Conservation (phyloP, 2,329 filamentous ascomycete species). For the Calonectria pseudoreteaudii region DNA sequence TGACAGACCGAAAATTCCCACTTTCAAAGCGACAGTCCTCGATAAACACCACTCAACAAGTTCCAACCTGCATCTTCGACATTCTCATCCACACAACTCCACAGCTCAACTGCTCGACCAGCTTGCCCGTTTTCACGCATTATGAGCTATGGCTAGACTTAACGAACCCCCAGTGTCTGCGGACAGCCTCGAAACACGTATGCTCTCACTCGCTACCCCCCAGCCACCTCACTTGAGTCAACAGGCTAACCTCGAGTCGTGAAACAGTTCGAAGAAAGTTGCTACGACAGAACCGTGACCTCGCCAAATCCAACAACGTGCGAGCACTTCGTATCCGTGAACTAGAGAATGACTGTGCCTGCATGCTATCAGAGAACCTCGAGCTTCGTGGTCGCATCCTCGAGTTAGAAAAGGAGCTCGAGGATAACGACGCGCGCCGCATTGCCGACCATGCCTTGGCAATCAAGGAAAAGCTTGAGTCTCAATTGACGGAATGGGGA, state of each 20-base stretch:
- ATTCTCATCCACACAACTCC: conserved; percentile 28
- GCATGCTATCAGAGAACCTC: conserved; percentile 83
- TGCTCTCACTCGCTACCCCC: conserved; percentile 49
- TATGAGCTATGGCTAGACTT: conserved; percentile 79
- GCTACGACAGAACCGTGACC: conserved; percentile 85
- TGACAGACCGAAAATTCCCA: conserved; percentile 44
- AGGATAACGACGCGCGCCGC: conserved; percentile 68
- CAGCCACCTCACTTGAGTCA: conserved; percentile 11
- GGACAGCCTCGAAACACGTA: conserved; percentile 79
- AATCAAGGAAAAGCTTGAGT: conserved; percentile 78
- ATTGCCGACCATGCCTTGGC: conserved; percentile 74
- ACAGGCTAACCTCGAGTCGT: conserved; percentile 33
- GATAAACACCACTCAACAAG: conserved; percentile 35
- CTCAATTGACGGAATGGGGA: conserved; percentile 78
- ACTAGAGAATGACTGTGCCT: conserved; percentile 80
- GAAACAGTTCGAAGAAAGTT: conserved; percentile 79
- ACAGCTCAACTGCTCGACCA: conserved; percentile 24
- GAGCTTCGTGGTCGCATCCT: conserved; percentile 77
- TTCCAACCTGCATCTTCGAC: conserved; percentile 26
- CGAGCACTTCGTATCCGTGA: conserved; percentile 82
- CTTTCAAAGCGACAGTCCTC: conserved; percentile 36
- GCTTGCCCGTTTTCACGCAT: conserved; percentile 32
- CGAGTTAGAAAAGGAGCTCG: conserved; percentile 74
- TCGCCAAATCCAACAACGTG: conserved; percentile 81
- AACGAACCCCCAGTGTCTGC: conserved; percentile 78